Base-by-base conservation (phyloP, 805 yeast species). In the Candida ovalis region DNA sequence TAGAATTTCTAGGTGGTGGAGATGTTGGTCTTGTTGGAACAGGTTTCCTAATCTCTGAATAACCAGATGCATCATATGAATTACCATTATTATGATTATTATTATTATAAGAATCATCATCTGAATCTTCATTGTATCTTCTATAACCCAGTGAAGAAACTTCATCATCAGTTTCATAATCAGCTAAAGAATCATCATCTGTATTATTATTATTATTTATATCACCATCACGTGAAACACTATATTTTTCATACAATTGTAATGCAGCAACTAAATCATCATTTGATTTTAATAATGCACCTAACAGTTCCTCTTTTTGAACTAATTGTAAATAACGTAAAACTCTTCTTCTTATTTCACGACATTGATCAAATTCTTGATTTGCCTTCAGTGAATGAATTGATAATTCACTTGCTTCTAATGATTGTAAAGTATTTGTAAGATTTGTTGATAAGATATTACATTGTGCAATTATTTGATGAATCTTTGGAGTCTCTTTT, bases 201-300 rank as follows among this genome's bases (percentile, higher is more conserved):
- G 63, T 64, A 22, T 68, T 71, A 17, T 71, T 73, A 12, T 19
- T n/a, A 15, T 17, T 19, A n/a, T 22, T 19, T 5, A 3, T 30
- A 15, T n/a, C 19, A 8, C 75, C 74, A 47, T 74, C 80, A 41
- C 71, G 46, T 55, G 80, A 66, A 50, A 71, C 52, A 55, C 82
- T 65, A 70, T 71, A 65, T 42, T 76, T 75, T 49, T 91, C 96
- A 63, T 81, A 91, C 45, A 72, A 68, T 56, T 81, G 80, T 58
- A 94, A 75, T 0, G 90, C 84, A 3, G 71, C 71, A 6, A 94
- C 95, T 51, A 94, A 75, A 63, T 88, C 91, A 58, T 94, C 99
- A 63, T 94, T 94, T 40, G 97, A 95, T 57, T 81, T 84, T 49
- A 94, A 80, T 53, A 94, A 74, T 40, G 88, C 77, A n/a, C 97